Conservation (phyloP, 768 basidiomycete species). For the Boletus tomentosulus region DNA sequence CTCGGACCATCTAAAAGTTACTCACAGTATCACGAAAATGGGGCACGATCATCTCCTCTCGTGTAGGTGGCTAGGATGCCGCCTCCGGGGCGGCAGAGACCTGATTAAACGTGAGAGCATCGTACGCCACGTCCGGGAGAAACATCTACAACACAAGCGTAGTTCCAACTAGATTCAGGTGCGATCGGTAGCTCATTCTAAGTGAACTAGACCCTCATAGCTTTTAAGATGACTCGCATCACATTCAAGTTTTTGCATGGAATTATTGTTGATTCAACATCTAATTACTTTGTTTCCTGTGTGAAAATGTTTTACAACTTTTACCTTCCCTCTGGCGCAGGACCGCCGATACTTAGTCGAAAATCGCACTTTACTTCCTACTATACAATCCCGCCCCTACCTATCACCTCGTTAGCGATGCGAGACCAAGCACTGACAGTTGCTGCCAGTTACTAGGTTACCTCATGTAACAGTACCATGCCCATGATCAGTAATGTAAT, state of each 20-base stretch:
- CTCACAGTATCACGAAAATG: constrained; percentile 2
- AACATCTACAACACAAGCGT: constrained; percentile 8
- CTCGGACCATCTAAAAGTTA: constrained; percentile 9
- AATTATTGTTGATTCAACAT: too few relatives aligned
- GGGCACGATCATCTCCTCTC: accelerated
- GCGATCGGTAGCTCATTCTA: background rate
- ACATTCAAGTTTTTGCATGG: background rate
- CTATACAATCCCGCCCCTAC: background rate
- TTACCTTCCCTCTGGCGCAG: background rate
- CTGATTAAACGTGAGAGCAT: constrained; percentile 17
- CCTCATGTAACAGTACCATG: too few relatives aligned
- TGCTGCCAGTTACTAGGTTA: too few relatives aligned
- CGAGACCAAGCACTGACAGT: too few relatives aligned
- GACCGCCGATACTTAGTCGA: background rate
- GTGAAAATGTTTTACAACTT: background rate
- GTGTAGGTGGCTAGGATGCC: constrained; percentile 15
- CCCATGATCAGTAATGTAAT: too few relatives aligned
- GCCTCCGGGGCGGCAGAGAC: background rate
- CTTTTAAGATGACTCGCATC: background rate
- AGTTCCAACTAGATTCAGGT: background rate
- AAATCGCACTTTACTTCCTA: background rate
- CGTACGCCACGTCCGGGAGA: constrained; percentile 12
- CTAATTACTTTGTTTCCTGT: background rate
- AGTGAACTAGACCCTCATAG: background rate
- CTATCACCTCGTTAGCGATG: background rate